These are phyloP conservation scores for Telopea speciosissima DNA, from an alignment of 177 flowering plant genomes.

Conservation along the genomic window DNA sequence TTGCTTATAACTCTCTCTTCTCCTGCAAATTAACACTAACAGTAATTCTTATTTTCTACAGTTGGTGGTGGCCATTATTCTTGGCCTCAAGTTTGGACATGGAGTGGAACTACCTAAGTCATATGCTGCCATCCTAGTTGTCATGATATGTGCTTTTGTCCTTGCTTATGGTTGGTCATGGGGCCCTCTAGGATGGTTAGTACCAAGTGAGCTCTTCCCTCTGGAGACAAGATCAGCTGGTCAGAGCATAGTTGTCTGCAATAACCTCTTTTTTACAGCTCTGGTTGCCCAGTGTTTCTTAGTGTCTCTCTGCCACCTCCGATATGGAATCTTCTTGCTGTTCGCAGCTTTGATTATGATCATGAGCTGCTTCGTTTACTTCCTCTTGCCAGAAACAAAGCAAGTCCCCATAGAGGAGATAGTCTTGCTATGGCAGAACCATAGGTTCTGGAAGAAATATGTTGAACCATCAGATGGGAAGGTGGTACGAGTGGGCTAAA, in stretches of 20 bases:
- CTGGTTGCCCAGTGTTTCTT: constrained; percentile 83
- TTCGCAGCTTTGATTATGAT: constrained; percentile 57
- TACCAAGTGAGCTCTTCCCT: constrained; percentile 52
- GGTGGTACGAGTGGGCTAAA: too few species aligned
- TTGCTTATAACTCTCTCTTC: too few species aligned
- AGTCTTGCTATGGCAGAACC: constrained; percentile 49
- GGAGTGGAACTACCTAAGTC: constrained; percentile 48
- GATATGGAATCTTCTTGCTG: constrained; percentile 72
- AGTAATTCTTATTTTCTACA: constrained; percentile 20
- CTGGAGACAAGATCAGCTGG: constrained; percentile 90
- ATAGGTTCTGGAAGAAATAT: constrained; percentile 64
- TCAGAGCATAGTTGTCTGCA: constrained; percentile 33
- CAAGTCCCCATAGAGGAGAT: constrained; percentile 93
- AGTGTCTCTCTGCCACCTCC: constrained; percentile 68
- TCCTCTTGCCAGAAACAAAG: constrained; percentile 43
- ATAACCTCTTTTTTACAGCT: constrained; percentile 71
- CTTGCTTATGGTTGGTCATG: constrained; percentile 91
- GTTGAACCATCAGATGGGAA: too few species aligned
- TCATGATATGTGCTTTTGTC: constrained; percentile 59
- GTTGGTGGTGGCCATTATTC: constrained; percentile 48
- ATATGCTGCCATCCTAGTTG: constrained; percentile 47
- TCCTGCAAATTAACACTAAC: not conserved
- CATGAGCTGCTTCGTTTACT: constrained; percentile 57
- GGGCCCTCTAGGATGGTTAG: constrained; percentile 66
- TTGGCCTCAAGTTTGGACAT: constrained; percentile 67